Percentiles rank a stretch among this genome's conserved stretches.
These are phyloP conservation scores for Alternaria arborescens DNA, from an alignment of 2,329 filamentous ascomycete species.

Conservation along the genomic window DNA sequence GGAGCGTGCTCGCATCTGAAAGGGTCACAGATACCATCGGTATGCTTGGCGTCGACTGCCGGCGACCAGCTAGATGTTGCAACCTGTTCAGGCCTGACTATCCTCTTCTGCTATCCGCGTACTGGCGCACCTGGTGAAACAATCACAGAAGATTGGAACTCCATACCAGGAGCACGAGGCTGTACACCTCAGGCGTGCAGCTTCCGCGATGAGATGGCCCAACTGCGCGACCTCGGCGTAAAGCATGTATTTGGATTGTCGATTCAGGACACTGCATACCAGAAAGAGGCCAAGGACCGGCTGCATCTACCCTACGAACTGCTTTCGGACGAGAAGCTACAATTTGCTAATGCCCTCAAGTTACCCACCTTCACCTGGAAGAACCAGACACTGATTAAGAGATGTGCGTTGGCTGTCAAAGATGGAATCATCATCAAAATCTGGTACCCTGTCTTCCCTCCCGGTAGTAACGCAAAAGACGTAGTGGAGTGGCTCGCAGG, in stretches of 20 bases:
- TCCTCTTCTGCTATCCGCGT: constrained; percentile 56
- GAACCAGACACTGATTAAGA: constrained; percentile 48
- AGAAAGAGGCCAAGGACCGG: constrained; percentile 50
- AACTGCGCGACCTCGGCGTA: constrained; percentile 27
- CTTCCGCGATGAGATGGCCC: constrained; percentile 48
- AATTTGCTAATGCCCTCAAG: constrained; percentile 44
- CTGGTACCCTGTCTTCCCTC: constrained; percentile 56
- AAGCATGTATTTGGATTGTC: constrained; percentile 51
- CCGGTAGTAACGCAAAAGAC: constrained; percentile 52
- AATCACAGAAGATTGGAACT: constrained; percentile 54
- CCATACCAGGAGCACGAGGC: constrained; percentile 55
- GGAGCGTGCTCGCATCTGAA: constrained; percentile 52
- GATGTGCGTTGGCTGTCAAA: constrained; percentile 51
- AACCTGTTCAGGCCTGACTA: constrained; percentile 47
- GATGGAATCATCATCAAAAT: constrained; percentile 53
- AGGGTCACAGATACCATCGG: constrained; percentile 35
- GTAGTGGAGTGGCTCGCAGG: constrained; percentile 46
- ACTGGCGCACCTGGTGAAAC: constrained; percentile 52
- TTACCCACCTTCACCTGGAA: constrained; percentile 55
- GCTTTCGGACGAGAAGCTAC: constrained; percentile 52
- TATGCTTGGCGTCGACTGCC: constrained; percentile 47
- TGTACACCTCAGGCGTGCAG: constrained; percentile 56
- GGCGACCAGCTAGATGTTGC: constrained; percentile 42
- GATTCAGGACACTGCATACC: constrained; percentile 53
- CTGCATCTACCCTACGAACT: constrained; percentile 53